Conservation (phyloP, 2,329 filamentous ascomycete species). For the Helminthosporium solani region DNA sequence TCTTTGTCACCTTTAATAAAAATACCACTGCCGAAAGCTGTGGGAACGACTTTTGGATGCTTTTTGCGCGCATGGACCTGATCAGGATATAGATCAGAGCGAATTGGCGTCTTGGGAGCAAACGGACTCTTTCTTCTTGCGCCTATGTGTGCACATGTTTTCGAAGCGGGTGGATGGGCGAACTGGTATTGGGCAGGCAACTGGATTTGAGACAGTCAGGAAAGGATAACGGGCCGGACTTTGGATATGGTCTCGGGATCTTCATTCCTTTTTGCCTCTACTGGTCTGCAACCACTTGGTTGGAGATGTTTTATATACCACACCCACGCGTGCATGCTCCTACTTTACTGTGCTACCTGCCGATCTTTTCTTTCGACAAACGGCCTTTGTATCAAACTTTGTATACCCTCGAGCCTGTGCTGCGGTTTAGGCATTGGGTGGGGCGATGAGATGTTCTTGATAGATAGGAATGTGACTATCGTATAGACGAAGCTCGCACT, state of each 20-base stretch:
- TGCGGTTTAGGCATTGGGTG: background rate
- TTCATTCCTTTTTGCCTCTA: background rate
- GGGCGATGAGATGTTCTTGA: background rate
- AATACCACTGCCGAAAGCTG: slow-evolving; percentile 21
- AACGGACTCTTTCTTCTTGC: slow-evolving; percentile 9
- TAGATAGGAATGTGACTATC: background rate
- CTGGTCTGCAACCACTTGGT: background rate
- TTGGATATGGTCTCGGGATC: slow-evolving; percentile 2
- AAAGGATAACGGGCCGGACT: slow-evolving; percentile 3
- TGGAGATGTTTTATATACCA: slow-evolving; percentile 6
- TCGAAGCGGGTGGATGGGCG: background rate
- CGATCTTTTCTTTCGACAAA: background rate
- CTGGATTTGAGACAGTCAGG: background rate
- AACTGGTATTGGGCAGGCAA: background rate
- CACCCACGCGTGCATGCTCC: background rate
- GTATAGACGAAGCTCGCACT: too few relatives aligned
- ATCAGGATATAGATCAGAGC: slow-evolving; percentile 21
- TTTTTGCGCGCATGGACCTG: slow-evolving; percentile 30
- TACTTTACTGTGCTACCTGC: background rate
- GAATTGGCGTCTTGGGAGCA: slow-evolving; percentile 26
- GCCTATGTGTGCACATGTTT: background rate
- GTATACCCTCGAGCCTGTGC: background rate
- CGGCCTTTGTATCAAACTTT: slow-evolving; percentile 10
- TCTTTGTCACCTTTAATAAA: slow-evolving; percentile 11
- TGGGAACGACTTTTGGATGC: slow-evolving; percentile 16